Base-by-base conservation (phyloP, 306 rosid species). In the Crataegus laevigata region DNA sequence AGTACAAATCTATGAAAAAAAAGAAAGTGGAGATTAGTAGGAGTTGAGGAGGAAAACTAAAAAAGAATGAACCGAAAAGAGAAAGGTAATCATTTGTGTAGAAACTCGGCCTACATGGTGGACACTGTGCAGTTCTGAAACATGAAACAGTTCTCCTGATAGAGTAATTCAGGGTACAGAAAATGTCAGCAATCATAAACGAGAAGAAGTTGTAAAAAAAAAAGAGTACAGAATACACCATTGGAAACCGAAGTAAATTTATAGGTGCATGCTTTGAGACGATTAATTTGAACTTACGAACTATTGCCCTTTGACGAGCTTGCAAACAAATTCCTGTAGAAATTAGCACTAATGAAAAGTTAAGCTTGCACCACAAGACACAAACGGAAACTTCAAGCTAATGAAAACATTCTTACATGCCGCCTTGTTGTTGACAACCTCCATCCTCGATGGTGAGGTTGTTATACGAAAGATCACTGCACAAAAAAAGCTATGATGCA, bases 381-480 rank as follows among this genome's bases (percentile, higher is more conserved):
- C 17, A n/a, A 28, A 68, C 4, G 10, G 15, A 18, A 64, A 75
- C 11, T 30, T 47, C 64, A 61, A 51, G n/a, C 62, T 55, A 74
- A 72, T 1, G 61, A 18, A 50, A 34, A 62, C 22, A 63, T 72
- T 73, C 96, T 89, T 85, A 91, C 96, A 85, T 34, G 68, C 29
- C 70, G 3, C 34, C 78, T 47, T 0, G 42, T 18, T 74, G 71
- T 62, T 77, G 74, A 80, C 96, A 91, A 58, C 82, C 70, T 78
- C 74, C 60, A 21, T 61, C 82, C 67, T 28, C 80, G 28, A 81
- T 75, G 28, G 77, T 83, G 74, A 91, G 76, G 66, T 82, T 81
- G 82, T 91, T 91, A 47, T 81, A 86, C 24, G 93, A 86, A 64
- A 90, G 75, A 73, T 87, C 91, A 21, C 88, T 89, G 80, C 21